Base-by-base conservation (phyloP, 371 early-diverging fungal genomes). In the Lichtheimia hyalospora region DNA sequence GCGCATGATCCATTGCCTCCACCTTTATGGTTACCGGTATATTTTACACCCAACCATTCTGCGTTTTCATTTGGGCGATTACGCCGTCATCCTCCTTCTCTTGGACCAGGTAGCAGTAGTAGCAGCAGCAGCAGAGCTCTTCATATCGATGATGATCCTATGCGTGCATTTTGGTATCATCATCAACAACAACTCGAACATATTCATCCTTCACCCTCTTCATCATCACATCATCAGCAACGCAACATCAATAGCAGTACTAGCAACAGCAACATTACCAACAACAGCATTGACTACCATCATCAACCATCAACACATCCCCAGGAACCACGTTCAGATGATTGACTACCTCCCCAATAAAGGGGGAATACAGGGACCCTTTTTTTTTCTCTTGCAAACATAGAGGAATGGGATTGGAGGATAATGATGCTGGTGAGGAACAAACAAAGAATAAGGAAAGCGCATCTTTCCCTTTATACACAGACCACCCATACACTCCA, bases 31-130 rank as follows among this genome's bases (percentile, higher is more conserved):
- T 23, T 65, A 8, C 65, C 65, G 4, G 61, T 65, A 4, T 65
- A 65, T 57, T 65, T 65, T 25, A 57, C 60, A 13, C 65, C 65
- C n/a, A 59, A 65, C 40, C 60, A 65, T 18, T 48, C 34, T n/a
- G 52, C 65, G 5, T 65, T 60, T 52, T 55, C 60, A 12, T 53
- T 65, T 56, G 65, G 65, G 3, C 56, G 65, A 16, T 42, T 65
- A 14, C 60, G 60, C 15, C 65, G 65, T n/a, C 60, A 60, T 46
- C 65, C 65, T 3, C 62, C 56, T 16, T 46, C 21, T 46, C 5
- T 21, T n/a, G 46, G 18, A 5, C 21, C 46, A 21, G 21, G 46
- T 46, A 46, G 46, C 14, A 46, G 46, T 16, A 46, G 16, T 8
- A 34, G 27, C 15, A 34, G 20, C 25, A 18, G 21, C 46, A 46